phyloP scores from a whole-genome alignment of 805 yeast species.

The Zygosaccharomyces siamensis region DNA sequence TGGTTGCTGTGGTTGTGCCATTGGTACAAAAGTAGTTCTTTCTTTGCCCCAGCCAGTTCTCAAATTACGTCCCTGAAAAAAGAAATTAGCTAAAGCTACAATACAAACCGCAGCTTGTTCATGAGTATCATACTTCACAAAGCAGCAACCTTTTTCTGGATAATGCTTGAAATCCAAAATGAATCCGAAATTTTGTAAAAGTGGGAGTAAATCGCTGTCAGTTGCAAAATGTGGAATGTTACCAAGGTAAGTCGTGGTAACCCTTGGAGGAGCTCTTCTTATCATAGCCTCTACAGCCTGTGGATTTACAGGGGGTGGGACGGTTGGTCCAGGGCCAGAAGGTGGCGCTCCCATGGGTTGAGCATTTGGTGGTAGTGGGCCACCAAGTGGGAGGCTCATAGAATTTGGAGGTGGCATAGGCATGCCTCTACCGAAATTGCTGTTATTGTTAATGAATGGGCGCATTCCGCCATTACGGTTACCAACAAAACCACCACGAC shows the following conservation, averaged over 20 bases:
- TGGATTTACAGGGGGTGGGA: conserved; percentile 39
- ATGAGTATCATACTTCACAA: conserved; percentile 80
- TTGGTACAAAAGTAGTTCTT: conserved; percentile 35
- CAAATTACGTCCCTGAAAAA: conserved; percentile 69
- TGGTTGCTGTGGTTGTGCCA: conserved; percentile 20
- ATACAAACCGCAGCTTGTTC: conserved; percentile 87
- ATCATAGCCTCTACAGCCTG: conserved; percentile 65
- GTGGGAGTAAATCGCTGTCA: conserved; percentile 66
- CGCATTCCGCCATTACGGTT: conserved; percentile 14
- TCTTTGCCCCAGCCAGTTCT: conserved; percentile 88
- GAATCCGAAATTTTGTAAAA: conserved; percentile 74
- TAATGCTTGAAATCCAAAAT: conserved; percentile 76
- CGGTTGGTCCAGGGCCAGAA: conserved; percentile 21
- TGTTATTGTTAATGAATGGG: conserved; percentile 22
- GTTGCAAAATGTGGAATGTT: conserved; percentile 74
- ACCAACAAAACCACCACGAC: conserved; percentile 17
- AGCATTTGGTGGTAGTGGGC: conserved; percentile 20
- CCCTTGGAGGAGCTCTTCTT: conserved; percentile 64
- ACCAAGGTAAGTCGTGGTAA: conserved; percentile 80
- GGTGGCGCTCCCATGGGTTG: conserved; percentile 17
- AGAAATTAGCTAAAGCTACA: conserved; percentile 65
- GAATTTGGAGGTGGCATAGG: conserved; percentile 22
- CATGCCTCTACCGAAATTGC: conserved; percentile 17
- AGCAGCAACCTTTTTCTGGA: conserved; percentile 81
- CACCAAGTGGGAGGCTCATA: conserved; percentile 25